Base-by-base conservation (phyloP, 495 filamentous ascomycete species). In the Aspergillus saccharolyticus region DNA sequence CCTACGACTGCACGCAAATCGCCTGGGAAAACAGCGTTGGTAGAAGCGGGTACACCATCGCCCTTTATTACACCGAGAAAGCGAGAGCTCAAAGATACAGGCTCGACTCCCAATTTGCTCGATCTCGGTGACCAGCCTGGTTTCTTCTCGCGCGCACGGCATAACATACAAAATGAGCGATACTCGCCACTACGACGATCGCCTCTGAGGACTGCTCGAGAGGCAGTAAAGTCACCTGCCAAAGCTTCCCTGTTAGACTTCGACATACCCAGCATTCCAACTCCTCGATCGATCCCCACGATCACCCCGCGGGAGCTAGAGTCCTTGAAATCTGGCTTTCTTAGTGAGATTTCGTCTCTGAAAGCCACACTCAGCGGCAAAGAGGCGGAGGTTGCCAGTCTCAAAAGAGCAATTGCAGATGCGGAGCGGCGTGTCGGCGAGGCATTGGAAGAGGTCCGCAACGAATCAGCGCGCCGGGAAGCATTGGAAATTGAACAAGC, bases 261-360 rank as follows among this genome's bases (percentile, higher is more conserved):
- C 66, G 92, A 97, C 60, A 87, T 97, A 16, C 90, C 91, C 10
- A 89, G 90, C 3, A 81, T 86, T 12, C 91, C 91, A 3, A 97
- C 94, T 1, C 94, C 94, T 17, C 87, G 93, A 54, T 95, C 89
- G 44, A 84, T 97, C 44, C 94, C 94, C 1, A 88, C 86, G 15
- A 85, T 97, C 59, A 96, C 95, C 3, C 88, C 91, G 0, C 86
- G 94, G 24, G 94, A 98, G 72, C 78, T 97, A 0, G 94, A 98
- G 65, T 88, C 84, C 7, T 78, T 98, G 51, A 97, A 97, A 67
- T 96, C 93, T 0, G 77, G 77, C 1, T 95, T 95, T 66, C 80
- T 90, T 45, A 93, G 91, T 4, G 88, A 98, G 66, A 91, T 98
- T 52, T 91, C 87, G 49, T 89, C 88, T 19, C 81, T 98, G 30